Evolutionary conservation across 306 rosid species (phyloP), one percentile per base, ranked within the genome.

Genomic region (Psophocarpus tetragonolobus): DNA sequence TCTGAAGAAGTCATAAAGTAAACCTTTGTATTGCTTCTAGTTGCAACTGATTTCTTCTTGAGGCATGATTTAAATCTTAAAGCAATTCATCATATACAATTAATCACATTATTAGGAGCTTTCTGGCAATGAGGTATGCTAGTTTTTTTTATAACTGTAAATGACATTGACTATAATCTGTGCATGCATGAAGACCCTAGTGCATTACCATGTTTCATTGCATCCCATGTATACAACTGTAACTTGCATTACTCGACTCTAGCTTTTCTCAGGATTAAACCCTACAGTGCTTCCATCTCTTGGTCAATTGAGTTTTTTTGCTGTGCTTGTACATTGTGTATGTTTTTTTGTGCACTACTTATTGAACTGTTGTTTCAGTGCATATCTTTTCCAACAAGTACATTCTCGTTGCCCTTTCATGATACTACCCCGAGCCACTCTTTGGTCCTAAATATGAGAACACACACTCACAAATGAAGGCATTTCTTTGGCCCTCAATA

Each of bases 351-450:
- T 76, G 63, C 68, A 47, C 11, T 51, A 35, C 47, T 63, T 20
- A 63, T 47, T 32, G 14, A 26, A 39, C 27, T 39, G 30, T 39
- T 47, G 30, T 61, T 57, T 5, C 21, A n/a, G 13, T 26, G 15
- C 15, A 23, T 36, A 73, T 73, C 53, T 3, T 74, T 74, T 42
- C 47, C 21, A 38, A 73, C 56, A 45, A 62, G 35, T 47, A 30
- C 47, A 29, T 32, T 21, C 24, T 20, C 48, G 24, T 62, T 21
- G 24, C n/a, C 36, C 72, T 4, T 13, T 62, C n/a, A n/a, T n/a
- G n/a, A n/a, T n/a, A n/a, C n/a, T n/a, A n/a, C n/a, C n/a, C n/a
- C n/a, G n/a, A n/a, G n/a, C n/a, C n/a, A n/a, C n/a, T n/a, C n/a
- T n/a, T n/a, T n/a, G n/a, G n/a, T n/a, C n/a, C n/a, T n/a, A n/a